These are phyloP conservation scores for Apiospora hydei DNA, from an alignment of 2,329 filamentous ascomycete genomes.

Conservation along the genomic window DNA sequence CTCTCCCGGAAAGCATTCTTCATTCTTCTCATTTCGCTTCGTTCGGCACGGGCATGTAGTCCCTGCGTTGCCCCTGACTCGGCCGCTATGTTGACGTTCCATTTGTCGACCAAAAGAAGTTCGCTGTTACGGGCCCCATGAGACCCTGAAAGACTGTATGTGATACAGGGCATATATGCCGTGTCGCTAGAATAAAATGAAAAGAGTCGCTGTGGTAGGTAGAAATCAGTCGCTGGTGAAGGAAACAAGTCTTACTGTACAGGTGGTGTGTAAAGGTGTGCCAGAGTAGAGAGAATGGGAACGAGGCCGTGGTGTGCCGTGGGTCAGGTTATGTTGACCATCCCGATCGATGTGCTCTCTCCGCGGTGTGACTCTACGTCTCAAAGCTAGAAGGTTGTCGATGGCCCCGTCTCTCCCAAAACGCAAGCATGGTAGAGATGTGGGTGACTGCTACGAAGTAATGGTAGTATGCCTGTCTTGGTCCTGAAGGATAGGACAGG, in stretches of 20 bases:
- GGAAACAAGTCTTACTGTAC: constrained; percentile 11
- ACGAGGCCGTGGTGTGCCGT: background rate
- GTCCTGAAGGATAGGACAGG: too few species aligned
- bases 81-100: too few species aligned
- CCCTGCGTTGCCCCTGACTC: background rate
- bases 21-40: background rate
- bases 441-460: background rate
- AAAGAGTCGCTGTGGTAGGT: background rate
- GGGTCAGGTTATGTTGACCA: background rate
- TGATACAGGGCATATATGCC: too few species aligned
- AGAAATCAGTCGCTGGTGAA: background rate
- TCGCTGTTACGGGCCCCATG: background rate
- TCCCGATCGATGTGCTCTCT: background rate
- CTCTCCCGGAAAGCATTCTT: background rate
- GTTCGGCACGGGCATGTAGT: background rate
- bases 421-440: too few species aligned
- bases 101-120: background rate
- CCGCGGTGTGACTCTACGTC: background rate
- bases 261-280: background rate
- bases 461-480: too few species aligned
- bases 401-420: background rate
- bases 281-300: background rate
- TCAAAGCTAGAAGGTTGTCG: background rate
- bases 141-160: background rate
- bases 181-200: background rate